Percentiles rank a stretch among this genome's conserved stretches.
Evolutionary conservation across 139 green algal species (phyloP).

Genomic region (Micromonas pusilla): DNA sequence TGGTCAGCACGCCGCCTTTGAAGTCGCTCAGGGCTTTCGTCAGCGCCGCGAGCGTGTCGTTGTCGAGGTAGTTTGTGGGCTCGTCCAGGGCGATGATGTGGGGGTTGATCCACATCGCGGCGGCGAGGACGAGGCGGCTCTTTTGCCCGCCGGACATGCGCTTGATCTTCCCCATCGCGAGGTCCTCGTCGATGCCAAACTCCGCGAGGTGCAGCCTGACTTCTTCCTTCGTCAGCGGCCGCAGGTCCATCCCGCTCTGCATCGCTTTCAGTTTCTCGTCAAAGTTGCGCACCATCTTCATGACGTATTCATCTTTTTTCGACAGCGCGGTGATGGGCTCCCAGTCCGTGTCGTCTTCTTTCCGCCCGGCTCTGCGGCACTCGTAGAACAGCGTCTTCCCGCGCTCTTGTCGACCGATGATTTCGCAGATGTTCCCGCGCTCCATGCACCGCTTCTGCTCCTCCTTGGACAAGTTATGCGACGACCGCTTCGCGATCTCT

Average conservation of each 20-base stretch:
- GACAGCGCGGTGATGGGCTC: conserved; percentile 7
- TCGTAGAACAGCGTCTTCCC: conserved; percentile 34
- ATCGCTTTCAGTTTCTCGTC: conserved; percentile 35
- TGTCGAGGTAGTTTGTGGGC: conserved; percentile 41
- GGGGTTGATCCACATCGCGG: conserved; percentile 38
- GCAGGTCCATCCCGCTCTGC: conserved; percentile 31
- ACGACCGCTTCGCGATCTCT: conserved; percentile 51
- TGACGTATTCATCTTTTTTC: conserved; percentile 28
- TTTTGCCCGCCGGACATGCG: conserved; percentile 34
- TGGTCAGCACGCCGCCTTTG: conserved; percentile 35
- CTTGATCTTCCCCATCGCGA: conserved; percentile 35
- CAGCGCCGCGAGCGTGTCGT: conserved; percentile 33
- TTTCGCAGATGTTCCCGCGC: conserved; percentile 22
- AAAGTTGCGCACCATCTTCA: conserved; percentile 36
- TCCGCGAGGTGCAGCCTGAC: conserved; percentile 32
- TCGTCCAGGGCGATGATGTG: conserved; percentile 39
- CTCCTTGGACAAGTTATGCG: conserved; percentile 27
- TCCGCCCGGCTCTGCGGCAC: conserved; percentile 2
- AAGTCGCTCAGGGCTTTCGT: conserved; percentile 31
- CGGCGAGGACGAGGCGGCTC: conserved; percentile 32
- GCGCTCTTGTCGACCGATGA: conserved; percentile 29
- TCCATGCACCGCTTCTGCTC: conserved; percentile 22
- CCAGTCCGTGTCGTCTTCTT: conserved; percentile 26
- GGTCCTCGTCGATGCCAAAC: conserved; percentile 32
- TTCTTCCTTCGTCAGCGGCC: conserved; percentile 34